Percentiles rank a stretch among this genome's conserved stretches.
phyloP scores from a whole-genome alignment of 73 alveolate genomes.

The Blepharisma stoltei region DNA sequence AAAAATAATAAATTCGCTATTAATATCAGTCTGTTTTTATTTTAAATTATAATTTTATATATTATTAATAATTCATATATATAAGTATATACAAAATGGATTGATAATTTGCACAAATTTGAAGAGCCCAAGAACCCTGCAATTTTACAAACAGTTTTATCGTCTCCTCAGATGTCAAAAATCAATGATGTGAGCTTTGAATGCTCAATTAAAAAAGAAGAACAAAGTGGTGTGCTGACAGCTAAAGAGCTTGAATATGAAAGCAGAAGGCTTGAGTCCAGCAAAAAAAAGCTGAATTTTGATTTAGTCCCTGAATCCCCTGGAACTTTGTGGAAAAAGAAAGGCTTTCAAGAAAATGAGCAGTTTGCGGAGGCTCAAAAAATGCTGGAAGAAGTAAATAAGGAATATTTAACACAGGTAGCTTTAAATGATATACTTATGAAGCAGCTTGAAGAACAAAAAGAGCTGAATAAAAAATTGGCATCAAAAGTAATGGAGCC shows the following conservation, averaged over 20 bases:
- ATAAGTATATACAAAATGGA: constrained; percentile 11
- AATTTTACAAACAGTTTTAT: no score
- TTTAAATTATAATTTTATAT: no score
- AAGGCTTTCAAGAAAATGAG: neutral
- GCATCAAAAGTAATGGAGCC: no score
- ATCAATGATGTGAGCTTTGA: neutral
- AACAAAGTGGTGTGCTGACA: neutral
- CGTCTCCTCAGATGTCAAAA: no score
- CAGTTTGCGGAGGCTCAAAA: constrained; percentile 1
- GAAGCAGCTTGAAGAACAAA: neutral
- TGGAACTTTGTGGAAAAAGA: no score
- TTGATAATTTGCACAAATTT: neutral
- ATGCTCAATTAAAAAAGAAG: neutral
- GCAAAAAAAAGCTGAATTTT: no score
- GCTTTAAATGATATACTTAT: neutral
- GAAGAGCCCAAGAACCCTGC: no score
- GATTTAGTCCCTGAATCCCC: no score
- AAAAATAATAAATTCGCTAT: no score
- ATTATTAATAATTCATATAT: no score
- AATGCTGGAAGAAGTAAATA: constrained; percentile 22
- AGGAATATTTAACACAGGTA: constrained; percentile 13
- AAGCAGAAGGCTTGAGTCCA: no score
- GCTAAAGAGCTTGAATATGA: neutral
- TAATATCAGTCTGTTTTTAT: no score
- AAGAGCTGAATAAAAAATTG: neutral